Percentiles rank a stretch among this genome's conserved stretches.
Evolutionary conservation across 2,329 filamentous ascomycete genomes (phyloP).

Genomic region (Aureobasidium sp.): DNA sequence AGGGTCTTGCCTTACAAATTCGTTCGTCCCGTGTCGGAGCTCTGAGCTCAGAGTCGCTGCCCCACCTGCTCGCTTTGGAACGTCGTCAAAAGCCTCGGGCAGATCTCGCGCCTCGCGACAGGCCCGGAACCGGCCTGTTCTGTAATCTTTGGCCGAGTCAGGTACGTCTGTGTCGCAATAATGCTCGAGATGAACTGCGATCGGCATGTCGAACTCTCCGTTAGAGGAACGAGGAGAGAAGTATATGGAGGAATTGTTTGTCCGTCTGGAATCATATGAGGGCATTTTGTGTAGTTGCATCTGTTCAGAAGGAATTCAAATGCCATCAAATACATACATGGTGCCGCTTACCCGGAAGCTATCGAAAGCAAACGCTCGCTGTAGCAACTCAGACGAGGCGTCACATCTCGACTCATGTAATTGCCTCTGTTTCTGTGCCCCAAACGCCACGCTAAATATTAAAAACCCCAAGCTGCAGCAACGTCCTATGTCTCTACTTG

Average conservation of each 20-base stretch:
- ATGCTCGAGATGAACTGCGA: background rate
- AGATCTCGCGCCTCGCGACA: background rate
- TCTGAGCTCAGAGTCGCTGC: background rate
- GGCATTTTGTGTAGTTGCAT: background rate
- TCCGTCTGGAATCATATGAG: background rate
- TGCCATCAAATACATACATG: background rate
- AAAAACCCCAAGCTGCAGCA: background rate
- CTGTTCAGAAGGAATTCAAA: no score
- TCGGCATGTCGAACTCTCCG: background rate
- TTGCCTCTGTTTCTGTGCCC: background rate
- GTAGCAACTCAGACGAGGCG: background rate
- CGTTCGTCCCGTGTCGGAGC: background rate
- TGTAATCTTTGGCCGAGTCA: background rate
- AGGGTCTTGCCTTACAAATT: conserved; percentile 3
- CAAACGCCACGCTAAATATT: conserved; percentile 9
- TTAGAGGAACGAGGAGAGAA: background rate
- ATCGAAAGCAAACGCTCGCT: background rate
- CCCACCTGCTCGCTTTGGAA: background rate
- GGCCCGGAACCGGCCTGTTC: background rate
- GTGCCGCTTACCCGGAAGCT: background rate
- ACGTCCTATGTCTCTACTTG: conserved; percentile 17
- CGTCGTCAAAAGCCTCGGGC: background rate
- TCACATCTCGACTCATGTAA: conserved; percentile 3
- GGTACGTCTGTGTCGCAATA: background rate
- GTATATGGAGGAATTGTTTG: background rate